Evolutionary conservation across 208 protist genomes (phyloP).

Genomic region (Crithidia fasciculata): DNA sequence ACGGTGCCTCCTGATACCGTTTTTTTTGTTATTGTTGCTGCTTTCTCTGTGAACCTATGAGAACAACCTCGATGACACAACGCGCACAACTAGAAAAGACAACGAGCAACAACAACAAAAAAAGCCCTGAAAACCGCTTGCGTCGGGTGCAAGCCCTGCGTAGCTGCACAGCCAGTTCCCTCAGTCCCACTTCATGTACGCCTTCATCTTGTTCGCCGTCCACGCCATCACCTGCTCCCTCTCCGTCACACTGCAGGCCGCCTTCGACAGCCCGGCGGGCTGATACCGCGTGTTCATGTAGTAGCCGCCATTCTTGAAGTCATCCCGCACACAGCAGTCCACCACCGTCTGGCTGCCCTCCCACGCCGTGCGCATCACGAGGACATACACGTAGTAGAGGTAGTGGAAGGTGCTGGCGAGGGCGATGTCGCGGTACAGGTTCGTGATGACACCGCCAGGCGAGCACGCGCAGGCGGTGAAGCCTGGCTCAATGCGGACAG

Average conservation of each 20-base stretch:
- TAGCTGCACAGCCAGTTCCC: not conserved
- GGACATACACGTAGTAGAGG: slow-evolving; percentile 59
- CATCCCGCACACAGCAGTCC: slow-evolving; percentile 79
- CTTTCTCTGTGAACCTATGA: no score
- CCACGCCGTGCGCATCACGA: slow-evolving; percentile 74
- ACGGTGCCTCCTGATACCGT: slow-evolving; percentile 13
- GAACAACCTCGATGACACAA: no score
- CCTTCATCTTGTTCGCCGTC: slow-evolving; percentile 73
- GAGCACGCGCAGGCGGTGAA: slow-evolving; percentile 77
- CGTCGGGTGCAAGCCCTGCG: not conserved
- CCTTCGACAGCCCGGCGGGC: slow-evolving; percentile 66
- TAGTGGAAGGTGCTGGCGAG: slow-evolving; percentile 56
- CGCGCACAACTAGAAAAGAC: slow-evolving; percentile 11
- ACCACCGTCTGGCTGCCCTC: slow-evolving; percentile 85
- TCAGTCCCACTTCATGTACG: slow-evolving; percentile 84
- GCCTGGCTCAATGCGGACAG: slow-evolving; percentile 32
- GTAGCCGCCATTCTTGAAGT: slow-evolving; percentile 83
- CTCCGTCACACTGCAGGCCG: slow-evolving; percentile 65
- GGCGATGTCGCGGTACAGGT: slow-evolving; percentile 73
- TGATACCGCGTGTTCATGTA: slow-evolving; percentile 77
- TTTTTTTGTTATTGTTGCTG: not conserved
- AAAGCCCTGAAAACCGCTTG: no score
- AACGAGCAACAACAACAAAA: not conserved
- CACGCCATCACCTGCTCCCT: slow-evolving; percentile 72
- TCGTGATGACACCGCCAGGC: slow-evolving; percentile 78